Evolutionary conservation across 805 yeast genomes (phyloP), one percentile per base, ranked within the genome.

Genomic region (Candida ovalis): DNA sequence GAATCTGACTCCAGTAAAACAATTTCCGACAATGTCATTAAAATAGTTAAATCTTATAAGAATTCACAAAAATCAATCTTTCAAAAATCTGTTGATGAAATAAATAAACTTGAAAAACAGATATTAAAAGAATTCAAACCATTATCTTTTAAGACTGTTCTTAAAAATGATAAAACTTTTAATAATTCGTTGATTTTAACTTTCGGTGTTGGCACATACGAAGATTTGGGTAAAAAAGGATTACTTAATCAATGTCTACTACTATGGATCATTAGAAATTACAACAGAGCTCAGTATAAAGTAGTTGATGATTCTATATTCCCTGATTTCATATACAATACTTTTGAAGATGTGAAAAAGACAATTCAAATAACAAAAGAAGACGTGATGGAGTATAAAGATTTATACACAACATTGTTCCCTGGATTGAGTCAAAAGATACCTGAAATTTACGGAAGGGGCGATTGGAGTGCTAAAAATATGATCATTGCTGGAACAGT

Each of bases 181-280:
- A 54, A 54, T 21, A 56, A 77, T 51, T 74, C 87, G 2, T 63
- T 86, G 21, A 61, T 81, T 12, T 62, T 81, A 23, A 68, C 79
- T 1, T 75, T 82, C 59, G 91, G 89, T 8, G 73, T 80, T 10
- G 63, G 76, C 3, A 70, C 73, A 19, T 81, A 75, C 55, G 82
- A 79, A 4, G 81, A 78, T 41, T 56, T 86, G 15, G 57, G 74
- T 2, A 70, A 64, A 2, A 69, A 77, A 39, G 70, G 74, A 38
- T 71, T 80, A 41, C 66, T 80, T 48, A 83, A 82, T 47, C 85
- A 82, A 54, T 76, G 77, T 2, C 68, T 86, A 63, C 62, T 83
- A 19, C 63, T 86, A 36, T 86, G 84, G 80, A 68, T 86, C 23
- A 77, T 86, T 32, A 72, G 89, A 55, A 75, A 79, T 48, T 68